A percentile compares a stretch with the other conserved stretches of the same genome.
phyloP scores from a whole-genome alignment of 2,329 filamentous ascomycete genomes.

The Xenoacremonium recifei region DNA sequence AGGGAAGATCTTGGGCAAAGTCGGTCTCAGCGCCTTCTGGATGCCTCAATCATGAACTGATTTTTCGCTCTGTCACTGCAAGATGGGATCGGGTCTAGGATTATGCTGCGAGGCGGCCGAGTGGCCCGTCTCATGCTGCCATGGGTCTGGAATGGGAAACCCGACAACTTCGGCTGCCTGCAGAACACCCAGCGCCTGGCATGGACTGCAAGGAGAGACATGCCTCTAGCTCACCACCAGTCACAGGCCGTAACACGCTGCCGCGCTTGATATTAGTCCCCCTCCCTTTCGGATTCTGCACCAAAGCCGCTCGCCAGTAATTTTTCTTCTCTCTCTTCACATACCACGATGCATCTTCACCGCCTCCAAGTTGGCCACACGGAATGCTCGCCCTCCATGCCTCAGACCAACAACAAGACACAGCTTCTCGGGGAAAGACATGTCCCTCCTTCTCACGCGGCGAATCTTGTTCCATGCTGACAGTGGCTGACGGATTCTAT shows the following conservation, averaged over 20 bases:
- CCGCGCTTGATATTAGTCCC: constrained; percentile 5
- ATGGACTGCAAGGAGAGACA: constrained; percentile 14
- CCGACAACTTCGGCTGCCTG: constrained; percentile 10
- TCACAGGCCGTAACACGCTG: constrained; percentile 6
- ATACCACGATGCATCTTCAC: constrained; percentile 6
- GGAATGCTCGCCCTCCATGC: background rate
- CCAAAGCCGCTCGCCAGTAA: constrained; percentile 1
- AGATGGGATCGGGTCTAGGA: constrained; percentile 4
- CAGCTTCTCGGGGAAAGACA: background rate
- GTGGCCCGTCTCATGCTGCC: constrained; percentile 14
- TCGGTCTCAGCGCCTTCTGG: background rate
- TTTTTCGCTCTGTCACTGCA: background rate
- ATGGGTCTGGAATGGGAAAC: constrained; percentile 12
- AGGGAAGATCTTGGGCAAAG: background rate
- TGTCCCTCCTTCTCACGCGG: background rate
- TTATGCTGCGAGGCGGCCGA: constrained; percentile 7
- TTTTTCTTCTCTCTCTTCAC: background rate
- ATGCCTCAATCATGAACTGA: background rate
- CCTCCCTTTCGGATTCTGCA: constrained; percentile 4
- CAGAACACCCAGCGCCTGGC: constrained; percentile 8
- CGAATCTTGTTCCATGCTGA: constrained; percentile 7
- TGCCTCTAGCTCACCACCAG: constrained; percentile 17
- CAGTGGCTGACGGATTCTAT: constrained; percentile 5
- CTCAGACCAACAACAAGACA: background rate
- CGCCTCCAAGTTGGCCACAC: background rate